Evolutionary conservation across 257 asterid species (phyloP).

Genomic region (Ocimum tenuiflorum): DNA sequence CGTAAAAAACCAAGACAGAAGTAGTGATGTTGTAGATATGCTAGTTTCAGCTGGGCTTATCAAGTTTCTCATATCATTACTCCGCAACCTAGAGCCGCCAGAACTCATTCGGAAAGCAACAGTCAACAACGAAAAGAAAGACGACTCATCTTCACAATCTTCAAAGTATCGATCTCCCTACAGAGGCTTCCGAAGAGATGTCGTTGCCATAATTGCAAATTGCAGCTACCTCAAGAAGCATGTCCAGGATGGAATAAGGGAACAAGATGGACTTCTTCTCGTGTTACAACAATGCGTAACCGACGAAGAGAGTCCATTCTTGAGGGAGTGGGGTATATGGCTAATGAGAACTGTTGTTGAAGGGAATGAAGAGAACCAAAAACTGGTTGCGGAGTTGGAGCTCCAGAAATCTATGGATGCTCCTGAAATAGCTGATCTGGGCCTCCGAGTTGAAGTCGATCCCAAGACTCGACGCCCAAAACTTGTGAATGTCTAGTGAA

Average conservation of each 20-base stretch:
- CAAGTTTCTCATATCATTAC: slow-evolving; percentile 46
- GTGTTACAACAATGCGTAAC: slow-evolving; percentile 66
- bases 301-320: slow-evolving; percentile 80
- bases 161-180: slow-evolving; percentile 53
- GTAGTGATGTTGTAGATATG: slow-evolving; percentile 31
- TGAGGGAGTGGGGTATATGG: slow-evolving; percentile 97
- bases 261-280: slow-evolving; percentile 49
- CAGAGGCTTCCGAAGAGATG: slow-evolving; percentile 73
- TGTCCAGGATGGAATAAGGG: slow-evolving; percentile 70
- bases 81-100: slow-evolving; percentile 68
- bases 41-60: slow-evolving; percentile 57
- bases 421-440: slow-evolving; percentile 55
- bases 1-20: slow-evolving; percentile 17
- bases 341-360: slow-evolving; percentile 56
- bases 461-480: slow-evolving; percentile 61
- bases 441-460: slow-evolving; percentile 74
- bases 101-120: slow-evolving; percentile 43
- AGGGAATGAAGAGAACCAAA: slow-evolving; percentile 66
- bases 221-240: slow-evolving; percentile 50
- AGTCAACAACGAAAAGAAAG: slow-evolving; percentile 22
- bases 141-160: slow-evolving; percentile 15
- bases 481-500: slow-evolving; percentile 50
- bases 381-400: slow-evolving; percentile 49
- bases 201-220: slow-evolving; percentile 66
- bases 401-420: slow-evolving; percentile 59